These are phyloP conservation scores for Boletales sp. DNA, from an alignment of 768 basidiomycete genomes.

Conservation along the genomic window DNA sequence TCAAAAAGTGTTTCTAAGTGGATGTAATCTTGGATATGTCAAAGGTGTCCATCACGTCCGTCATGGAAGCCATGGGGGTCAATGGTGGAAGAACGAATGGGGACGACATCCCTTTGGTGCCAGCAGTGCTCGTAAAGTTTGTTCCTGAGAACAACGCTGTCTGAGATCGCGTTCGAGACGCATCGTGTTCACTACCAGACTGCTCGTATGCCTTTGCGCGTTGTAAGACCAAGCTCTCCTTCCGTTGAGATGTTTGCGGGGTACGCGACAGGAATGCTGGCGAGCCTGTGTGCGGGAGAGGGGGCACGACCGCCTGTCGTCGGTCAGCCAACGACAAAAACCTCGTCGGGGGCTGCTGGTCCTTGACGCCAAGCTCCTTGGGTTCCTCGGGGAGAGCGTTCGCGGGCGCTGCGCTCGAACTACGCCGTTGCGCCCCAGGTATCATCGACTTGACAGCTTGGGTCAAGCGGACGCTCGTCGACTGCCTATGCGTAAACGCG, in stretches of 20 bases:
- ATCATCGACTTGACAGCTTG: slow-evolving; percentile 26
- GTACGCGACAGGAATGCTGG: slow-evolving; percentile 10
- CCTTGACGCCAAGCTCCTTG: slow-evolving; percentile 7
- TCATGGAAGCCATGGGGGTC: slow-evolving; percentile 28
- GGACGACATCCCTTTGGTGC: slow-evolving; percentile 9
- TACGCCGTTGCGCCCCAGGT: slow-evolving; percentile 14
- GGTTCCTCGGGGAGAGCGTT: slow-evolving; percentile 3
- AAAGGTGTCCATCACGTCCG: slow-evolving; percentile 12
- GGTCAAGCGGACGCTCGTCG: slow-evolving; percentile 17
- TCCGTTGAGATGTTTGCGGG: slow-evolving; percentile 4
- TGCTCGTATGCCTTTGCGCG: slow-evolving; percentile 27
- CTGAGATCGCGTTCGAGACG: not conserved
- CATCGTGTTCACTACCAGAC: slow-evolving; percentile 13
- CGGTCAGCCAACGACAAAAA: slow-evolving; percentile 16
- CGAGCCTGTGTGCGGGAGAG: not conserved
- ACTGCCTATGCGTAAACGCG: slow-evolving; percentile 13
- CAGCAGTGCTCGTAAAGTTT: not conserved
- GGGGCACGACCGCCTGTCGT: slow-evolving; percentile 2
- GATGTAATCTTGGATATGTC: slow-evolving; percentile 6
- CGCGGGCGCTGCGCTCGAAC: slow-evolving; percentile 5
- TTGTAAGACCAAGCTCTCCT: slow-evolving; percentile 30
- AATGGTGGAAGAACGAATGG: slow-evolving; percentile 40
- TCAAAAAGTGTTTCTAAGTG: not conserved
- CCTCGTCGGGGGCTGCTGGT: slow-evolving; percentile 5
- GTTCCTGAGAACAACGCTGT: not conserved